Conservation (phyloP, 495 filamentous ascomycete species). For the Penicillium pulvis region DNA sequence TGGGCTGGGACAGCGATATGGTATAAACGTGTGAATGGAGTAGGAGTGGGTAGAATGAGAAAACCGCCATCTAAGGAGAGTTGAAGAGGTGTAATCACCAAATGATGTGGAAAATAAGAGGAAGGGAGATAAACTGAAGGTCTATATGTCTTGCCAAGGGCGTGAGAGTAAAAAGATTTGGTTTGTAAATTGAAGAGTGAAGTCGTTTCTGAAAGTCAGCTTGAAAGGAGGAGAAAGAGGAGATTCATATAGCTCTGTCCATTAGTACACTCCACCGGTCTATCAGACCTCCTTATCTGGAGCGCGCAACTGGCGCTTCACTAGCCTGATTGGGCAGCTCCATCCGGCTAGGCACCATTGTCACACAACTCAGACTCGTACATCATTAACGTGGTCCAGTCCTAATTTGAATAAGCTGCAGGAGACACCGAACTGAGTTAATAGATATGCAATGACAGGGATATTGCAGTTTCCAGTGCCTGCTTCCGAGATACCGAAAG, state of each 20-base stretch:
- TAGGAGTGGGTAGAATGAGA: conserved; percentile 37
- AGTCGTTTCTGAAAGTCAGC: conserved; percentile 3
- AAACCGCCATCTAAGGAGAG: conserved; percentile 41
- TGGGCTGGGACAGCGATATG: conserved; percentile 42
- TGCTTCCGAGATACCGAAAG: neutral
- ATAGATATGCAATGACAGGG: neutral
- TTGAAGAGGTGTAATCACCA: conserved; percentile 25
- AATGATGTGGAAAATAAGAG: conserved; percentile 9
- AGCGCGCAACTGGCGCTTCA: conserved; percentile 1
- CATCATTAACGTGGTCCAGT: neutral
- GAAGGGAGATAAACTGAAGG: neutral
- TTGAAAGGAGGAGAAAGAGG: conserved; percentile 6
- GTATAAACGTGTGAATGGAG: conserved; percentile 42
- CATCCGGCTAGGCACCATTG: conserved; percentile 18
- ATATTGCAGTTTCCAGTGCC: neutral
- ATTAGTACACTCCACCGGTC: conserved; percentile 7
- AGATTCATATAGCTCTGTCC: conserved; percentile 25
- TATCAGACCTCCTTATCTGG: conserved; percentile 20
- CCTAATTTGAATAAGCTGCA: neutral
- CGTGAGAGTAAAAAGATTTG: conserved; percentile 5
- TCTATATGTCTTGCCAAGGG: conserved; percentile 9
- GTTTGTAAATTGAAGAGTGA: neutral
- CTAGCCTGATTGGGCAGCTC: conserved; percentile 32
- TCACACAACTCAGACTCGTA: conserved; percentile 7
- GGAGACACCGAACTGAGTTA: neutral